Evolutionary conservation across 2,329 filamentous ascomycete genomes (phyloP).

Genomic region (Pseudovirgaria hyperparasitica): DNA sequence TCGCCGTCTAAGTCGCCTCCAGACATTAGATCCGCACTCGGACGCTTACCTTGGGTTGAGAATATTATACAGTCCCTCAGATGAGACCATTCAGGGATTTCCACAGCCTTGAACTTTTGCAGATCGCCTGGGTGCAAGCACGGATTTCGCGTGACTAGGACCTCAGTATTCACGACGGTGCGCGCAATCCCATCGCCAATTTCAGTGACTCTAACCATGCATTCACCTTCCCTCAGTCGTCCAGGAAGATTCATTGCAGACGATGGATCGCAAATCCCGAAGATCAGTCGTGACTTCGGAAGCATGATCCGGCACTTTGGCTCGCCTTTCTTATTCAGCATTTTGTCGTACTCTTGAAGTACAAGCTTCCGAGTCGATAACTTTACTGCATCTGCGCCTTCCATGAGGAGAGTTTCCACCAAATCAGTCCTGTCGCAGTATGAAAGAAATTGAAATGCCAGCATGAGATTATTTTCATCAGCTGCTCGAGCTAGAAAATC

Average conservation of each 20-base stretch:
- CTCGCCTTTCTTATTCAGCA: slow-evolving; percentile 23
- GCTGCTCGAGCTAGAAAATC: slow-evolving; percentile 18
- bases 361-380: slow-evolving; percentile 16
- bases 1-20: slow-evolving; percentile 31
- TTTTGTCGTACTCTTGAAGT: slow-evolving; percentile 20
- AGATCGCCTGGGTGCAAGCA: slow-evolving; percentile 31
- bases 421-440: slow-evolving; percentile 20
- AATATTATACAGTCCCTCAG: slow-evolving; percentile 31
- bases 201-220: slow-evolving; percentile 24
- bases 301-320: slow-evolving; percentile 26
- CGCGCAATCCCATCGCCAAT: slow-evolving; percentile 21
- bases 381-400: slow-evolving; percentile 21
- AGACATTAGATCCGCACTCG: slow-evolving; percentile 30
- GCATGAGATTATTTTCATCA: no score
- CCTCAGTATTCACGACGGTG: slow-evolving; percentile 22
- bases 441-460: slow-evolving; percentile 25
- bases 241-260: slow-evolving; percentile 8
- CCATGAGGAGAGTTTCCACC: slow-evolving; percentile 26
- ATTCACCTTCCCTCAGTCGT: slow-evolving; percentile 25
- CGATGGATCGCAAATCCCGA: slow-evolving; percentile 27
- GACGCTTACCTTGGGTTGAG: slow-evolving; percentile 22
- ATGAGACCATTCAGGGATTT: slow-evolving; percentile 22
- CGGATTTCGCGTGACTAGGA: slow-evolving; percentile 30
- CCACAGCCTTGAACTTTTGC: slow-evolving; percentile 29
- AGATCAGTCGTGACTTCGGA: slow-evolving; percentile 25